Conservation (phyloP, 305 asterid genomes). For the Salvia sclarea region DNA sequence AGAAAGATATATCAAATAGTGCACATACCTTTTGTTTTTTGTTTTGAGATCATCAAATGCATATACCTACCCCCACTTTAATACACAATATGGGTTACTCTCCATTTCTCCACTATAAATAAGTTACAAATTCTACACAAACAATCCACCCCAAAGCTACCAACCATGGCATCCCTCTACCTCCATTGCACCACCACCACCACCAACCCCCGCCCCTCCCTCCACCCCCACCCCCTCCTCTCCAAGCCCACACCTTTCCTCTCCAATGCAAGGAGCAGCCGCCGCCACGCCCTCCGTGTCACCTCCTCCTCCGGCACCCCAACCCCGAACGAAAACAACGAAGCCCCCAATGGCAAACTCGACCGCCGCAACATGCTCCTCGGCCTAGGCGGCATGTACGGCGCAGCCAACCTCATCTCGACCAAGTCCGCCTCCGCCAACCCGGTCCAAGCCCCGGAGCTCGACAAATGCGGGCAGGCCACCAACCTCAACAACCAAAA, state of each 20-base stretch:
- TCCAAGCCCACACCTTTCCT: conserved; percentile 26
- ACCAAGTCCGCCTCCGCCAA: conserved; percentile 30
- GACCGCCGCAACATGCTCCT: conserved; percentile 50
- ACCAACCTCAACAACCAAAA: conserved; percentile 16
- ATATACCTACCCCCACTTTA: neutral
- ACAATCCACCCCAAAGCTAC: neutral
- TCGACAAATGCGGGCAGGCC: conserved; percentile 41
- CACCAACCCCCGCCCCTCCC: neutral
- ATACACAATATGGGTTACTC: neutral
- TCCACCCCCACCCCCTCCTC: neutral
- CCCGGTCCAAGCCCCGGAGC: conserved; percentile 38
- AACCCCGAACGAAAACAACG: neutral
- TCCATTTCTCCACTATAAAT: conserved; percentile 14
- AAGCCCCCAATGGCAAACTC: neutral
- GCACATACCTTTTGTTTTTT: too few species aligned
- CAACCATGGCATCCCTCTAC: conserved; percentile 28
- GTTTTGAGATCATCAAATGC: neutral
- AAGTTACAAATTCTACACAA: neutral
- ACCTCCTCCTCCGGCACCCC: conserved; percentile 19
- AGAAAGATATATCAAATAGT: too few species aligned
- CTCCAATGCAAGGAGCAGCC: conserved; percentile 27
- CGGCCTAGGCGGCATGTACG: conserved; percentile 46
- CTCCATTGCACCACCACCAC: conserved; percentile 8
- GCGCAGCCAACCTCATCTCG: conserved; percentile 36
- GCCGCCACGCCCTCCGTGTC: conserved; percentile 31